Base-by-base conservation (phyloP, 495 filamentous ascomycete genomes). In the Penicillium subrubescens region DNA sequence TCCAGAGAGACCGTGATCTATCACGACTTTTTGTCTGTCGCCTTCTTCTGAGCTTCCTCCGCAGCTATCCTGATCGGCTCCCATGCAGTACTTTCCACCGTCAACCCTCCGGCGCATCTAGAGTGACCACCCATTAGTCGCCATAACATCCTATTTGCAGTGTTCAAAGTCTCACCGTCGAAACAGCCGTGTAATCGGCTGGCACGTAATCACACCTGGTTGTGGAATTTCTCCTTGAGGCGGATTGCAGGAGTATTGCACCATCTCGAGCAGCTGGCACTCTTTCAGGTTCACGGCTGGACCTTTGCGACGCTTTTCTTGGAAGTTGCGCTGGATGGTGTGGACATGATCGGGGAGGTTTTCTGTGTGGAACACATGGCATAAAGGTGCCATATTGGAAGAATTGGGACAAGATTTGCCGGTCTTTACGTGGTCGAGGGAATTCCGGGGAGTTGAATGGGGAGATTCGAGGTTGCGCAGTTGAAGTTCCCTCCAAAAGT, bases 81-180 rank as follows among this genome's bases (percentile, higher is more conserved):
- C 90, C 90, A 94, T 54, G 84, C 79, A 25, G 92, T 96, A 27
- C 92, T 96, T 76, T 97, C 93, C 11, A 93, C 90, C 64, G 83
- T 90, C 73, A 94, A 87, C 59, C 84, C 88, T 69, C 87, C 86
- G 33, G 85, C 84, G 77, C 93, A 96, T 60, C 92, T 97, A 74
- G 35, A 57, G 33, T 33, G 29, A 7, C 11, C 39, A 25, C 8
- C 11, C 39, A 8, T 59, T 39, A 59, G 57, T 43, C 27, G 7
- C 19, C 5, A n/a, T 6, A 31, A 17, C 12, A 27, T 5, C 12
- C 10, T 1, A 29, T 34, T 31, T 5, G 27, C 43, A 11, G 21
- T 55, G 15, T 52, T 44, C 57, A 3, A 34, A 35, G 53, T 77
- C 89, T 77, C 76, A 97, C 93, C 83, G 81, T 74, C 93, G 84